Percentiles rank a stretch among this genome's conserved stretches.
These are phyloP conservation scores for Leishmania aethiopica DNA, from an alignment of 208 protist species.

Conservation along the genomic window DNA sequence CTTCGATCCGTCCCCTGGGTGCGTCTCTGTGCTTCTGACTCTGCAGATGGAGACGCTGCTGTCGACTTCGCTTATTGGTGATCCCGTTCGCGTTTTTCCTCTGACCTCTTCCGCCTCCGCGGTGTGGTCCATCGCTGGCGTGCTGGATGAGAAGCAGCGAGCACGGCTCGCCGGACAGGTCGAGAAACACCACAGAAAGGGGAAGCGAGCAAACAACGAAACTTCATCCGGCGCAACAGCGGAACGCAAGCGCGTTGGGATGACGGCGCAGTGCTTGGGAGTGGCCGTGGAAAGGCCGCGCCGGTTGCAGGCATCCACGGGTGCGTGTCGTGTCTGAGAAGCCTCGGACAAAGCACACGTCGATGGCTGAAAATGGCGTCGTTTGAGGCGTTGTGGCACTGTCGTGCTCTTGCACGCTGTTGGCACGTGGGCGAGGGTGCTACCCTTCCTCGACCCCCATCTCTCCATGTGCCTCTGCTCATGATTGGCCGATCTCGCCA, in stretches of 20 bases:
- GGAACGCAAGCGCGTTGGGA: background rate
- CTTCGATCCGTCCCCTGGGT: constrained; percentile 1
- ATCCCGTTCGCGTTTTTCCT: constrained; percentile 8
- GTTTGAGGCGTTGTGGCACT: background rate
- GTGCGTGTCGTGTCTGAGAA: background rate
- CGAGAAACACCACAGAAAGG: background rate
- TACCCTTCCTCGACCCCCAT: background rate
- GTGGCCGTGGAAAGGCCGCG: background rate
- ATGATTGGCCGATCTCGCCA: background rate
- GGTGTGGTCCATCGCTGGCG: background rate
- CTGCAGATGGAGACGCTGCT: background rate
- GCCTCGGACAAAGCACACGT: background rate
- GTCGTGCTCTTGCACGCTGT: background rate
- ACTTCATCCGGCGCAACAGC: background rate
- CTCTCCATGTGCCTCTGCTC: background rate
- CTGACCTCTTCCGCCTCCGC: constrained; percentile 5
- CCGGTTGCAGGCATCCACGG: background rate
- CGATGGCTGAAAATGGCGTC: background rate
- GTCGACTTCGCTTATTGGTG: background rate
- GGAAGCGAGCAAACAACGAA: background rate
- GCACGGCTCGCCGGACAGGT: background rate
- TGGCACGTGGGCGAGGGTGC: background rate
- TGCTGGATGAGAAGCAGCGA: background rate
- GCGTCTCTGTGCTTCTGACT: background rate
- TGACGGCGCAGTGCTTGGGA: background rate